These are phyloP conservation scores for Nothophytophthora sp. DNA, from an alignment of 352 stramenopile species.

Conservation along the genomic window DNA sequence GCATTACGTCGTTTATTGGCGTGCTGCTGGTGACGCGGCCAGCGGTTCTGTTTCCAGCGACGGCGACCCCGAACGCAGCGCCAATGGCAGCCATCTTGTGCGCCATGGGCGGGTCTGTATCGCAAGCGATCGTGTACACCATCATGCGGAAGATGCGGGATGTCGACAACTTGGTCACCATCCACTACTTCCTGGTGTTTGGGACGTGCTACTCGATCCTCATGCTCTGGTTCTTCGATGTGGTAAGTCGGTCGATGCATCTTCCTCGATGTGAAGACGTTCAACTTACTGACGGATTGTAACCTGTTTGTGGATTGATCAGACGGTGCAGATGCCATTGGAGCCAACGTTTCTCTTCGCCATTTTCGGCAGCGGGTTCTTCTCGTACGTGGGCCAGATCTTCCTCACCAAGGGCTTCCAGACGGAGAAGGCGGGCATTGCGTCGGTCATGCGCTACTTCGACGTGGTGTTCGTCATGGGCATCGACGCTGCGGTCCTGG, in stretches of 20 bases:
- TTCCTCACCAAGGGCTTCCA: conserved; percentile 66
- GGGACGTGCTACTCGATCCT: conserved; percentile 30
- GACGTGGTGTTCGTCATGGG: conserved; percentile 73
- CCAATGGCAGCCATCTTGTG: conserved; percentile 33
- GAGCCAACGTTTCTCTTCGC: conserved; percentile 31
- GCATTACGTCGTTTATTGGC: conserved; percentile 46
- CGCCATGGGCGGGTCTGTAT: conserved; percentile 29
- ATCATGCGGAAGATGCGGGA: conserved; percentile 50
- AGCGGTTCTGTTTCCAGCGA: conserved; percentile 44
- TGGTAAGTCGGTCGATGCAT: conserved; percentile 18
- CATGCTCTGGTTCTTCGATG: conserved; percentile 20
- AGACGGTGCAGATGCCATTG: conserved; percentile 13
- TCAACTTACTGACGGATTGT: conserved; percentile 3
- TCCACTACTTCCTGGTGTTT: conserved; percentile 53
- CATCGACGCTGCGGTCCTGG: conserved; percentile 46
- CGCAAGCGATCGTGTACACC: conserved; percentile 46
- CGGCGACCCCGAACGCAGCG: not conserved
- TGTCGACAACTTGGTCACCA: conserved; percentile 40
- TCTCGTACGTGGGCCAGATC: conserved; percentile 53
- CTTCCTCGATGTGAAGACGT: not conserved
- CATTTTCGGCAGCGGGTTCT: conserved; percentile 42
- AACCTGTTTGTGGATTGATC: not conserved
- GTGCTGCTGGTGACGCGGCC: conserved; percentile 56
- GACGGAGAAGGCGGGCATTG: conserved; percentile 57
- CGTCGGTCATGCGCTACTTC: conserved; percentile 71